These are phyloP conservation scores for Pisolithus orientalis DNA, from an alignment of 768 basidiomycete genomes.

Conservation along the genomic window DNA sequence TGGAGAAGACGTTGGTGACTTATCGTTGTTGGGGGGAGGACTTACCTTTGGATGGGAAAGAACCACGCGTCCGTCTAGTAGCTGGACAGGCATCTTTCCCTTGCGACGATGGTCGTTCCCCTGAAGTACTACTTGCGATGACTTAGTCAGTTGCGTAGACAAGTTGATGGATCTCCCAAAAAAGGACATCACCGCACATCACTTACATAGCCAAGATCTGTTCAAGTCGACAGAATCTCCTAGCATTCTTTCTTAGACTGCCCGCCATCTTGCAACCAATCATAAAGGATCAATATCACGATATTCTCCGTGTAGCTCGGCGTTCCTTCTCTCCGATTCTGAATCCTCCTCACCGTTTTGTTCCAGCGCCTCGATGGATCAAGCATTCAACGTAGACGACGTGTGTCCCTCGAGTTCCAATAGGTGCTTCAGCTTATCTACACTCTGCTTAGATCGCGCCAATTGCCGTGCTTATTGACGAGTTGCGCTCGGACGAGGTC, in stretches of 20 bases:
- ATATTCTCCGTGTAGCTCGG: not conserved
- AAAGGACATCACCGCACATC: conserved; percentile 3
- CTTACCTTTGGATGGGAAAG: conserved; percentile 61
- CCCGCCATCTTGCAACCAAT: conserved; percentile 1
- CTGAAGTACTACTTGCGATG: not conserved
- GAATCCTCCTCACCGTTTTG: not conserved
- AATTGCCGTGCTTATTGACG: conserved; percentile 96
- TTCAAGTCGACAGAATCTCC: not conserved
- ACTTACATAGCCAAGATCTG: conserved; percentile 1
- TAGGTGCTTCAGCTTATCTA: conserved; percentile 10
- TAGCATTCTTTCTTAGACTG: conserved; percentile 1
- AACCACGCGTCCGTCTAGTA: conserved; percentile 35
- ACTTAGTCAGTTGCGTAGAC: not conserved
- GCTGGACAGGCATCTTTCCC: conserved; percentile 52
- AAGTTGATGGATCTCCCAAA: conserved; percentile 1
- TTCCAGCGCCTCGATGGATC: conserved; percentile 48
- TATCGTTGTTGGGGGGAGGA: not conserved
- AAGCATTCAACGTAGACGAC: conserved; percentile 61
- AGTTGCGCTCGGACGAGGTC: conserved; percentile 95
- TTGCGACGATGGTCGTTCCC: not conserved
- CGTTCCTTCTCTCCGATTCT: not conserved
- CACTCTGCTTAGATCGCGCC: conserved; percentile 65
- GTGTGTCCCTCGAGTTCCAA: conserved; percentile 33
- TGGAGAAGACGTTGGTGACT: conserved; percentile 19
- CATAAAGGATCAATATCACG: not conserved